Percentiles rank a stretch among this genome's conserved stretches.
phyloP scores from a whole-genome alignment of 2,329 filamentous ascomycete species.

The Didymella segeticola region DNA sequence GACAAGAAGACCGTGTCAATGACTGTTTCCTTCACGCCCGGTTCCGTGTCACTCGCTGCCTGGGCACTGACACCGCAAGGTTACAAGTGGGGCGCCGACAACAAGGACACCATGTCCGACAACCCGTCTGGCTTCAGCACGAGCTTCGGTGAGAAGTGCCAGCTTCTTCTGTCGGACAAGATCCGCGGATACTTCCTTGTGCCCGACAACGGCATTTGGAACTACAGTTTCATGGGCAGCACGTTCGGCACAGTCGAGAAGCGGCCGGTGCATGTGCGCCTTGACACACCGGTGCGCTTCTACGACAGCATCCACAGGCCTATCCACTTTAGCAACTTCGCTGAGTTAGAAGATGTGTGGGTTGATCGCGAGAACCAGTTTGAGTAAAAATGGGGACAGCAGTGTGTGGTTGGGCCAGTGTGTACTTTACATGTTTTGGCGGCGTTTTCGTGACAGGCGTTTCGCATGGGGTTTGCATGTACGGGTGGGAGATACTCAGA shows the following conservation, averaged over 20 bases:
- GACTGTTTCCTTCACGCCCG: conserved; percentile 94
- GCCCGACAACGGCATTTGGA: conserved; percentile 89
- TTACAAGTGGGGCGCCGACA: conserved; percentile 96
- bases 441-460: conserved; percentile 24
- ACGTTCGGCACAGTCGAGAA: conserved; percentile 89
- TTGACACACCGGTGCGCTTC: conserved; percentile 86
- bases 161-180: conserved; percentile 89
- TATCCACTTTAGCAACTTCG: conserved; percentile 96
- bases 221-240: conserved; percentile 97
- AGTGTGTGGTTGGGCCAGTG: background rate
- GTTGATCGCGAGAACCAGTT: conserved; percentile 94
- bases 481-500: conserved; percentile 6
- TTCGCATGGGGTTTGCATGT: conserved; percentile 12
- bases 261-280: conserved; percentile 87
- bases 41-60: conserved; percentile 90
- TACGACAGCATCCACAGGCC: conserved; percentile 93
- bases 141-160: conserved; percentile 92
- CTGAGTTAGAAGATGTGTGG: conserved; percentile 95
- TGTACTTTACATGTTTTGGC: conserved; percentile 5
- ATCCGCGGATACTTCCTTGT: conserved; percentile 97
- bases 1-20: conserved; percentile 93
- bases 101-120: conserved; percentile 90
- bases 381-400: conserved; percentile 65
- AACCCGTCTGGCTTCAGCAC: conserved; percentile 94
- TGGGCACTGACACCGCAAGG: conserved; percentile 92